These are phyloP conservation scores for Kockovaella imperatae DNA, from an alignment of 768 basidiomycete genomes.

Conservation along the genomic window DNA sequence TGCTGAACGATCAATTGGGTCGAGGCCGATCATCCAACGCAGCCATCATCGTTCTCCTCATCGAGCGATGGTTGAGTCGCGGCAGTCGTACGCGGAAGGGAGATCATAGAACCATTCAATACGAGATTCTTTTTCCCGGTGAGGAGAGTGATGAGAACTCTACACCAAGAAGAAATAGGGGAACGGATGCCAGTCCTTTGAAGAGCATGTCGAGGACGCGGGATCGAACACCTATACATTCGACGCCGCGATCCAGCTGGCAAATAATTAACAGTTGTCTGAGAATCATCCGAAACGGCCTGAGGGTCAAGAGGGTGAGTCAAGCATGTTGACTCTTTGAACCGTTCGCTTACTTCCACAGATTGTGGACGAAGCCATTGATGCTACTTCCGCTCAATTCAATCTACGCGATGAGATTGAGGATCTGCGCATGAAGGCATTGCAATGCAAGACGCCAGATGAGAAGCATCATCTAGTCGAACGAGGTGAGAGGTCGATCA, in stretches of 20 bases:
- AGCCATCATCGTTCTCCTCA: slow-evolving; percentile 77
- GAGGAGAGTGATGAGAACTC: too few relatives aligned
- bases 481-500: slow-evolving; percentile 52
- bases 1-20: slow-evolving; percentile 89
- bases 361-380: slow-evolving; percentile 54
- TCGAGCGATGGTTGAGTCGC: slow-evolving; percentile 64
- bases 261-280: slow-evolving; percentile 70
- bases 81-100: background rate
- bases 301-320: slow-evolving; percentile 63
- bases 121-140: too few relatives aligned
- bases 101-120: background rate
- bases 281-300: slow-evolving; percentile 77
- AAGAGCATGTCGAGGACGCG: slow-evolving; percentile 2
- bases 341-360: slow-evolving; percentile 9
- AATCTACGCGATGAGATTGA: slow-evolving; percentile 88
- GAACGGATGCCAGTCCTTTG: slow-evolving; percentile 6
- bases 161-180: background rate
- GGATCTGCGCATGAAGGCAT: slow-evolving; percentile 65
- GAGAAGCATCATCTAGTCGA: slow-evolving; percentile 61
- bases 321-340: background rate
- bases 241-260: slow-evolving; percentile 26
- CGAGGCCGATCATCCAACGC: slow-evolving; percentile 83
- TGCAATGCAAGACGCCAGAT: slow-evolving; percentile 65
- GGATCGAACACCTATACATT: too few relatives aligned
- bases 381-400: slow-evolving; percentile 70